A percentile compares a stretch with the other conserved stretches of the same genome.
Conservation (phyloP, 1,139 yeast genomes). For the Meyerozyma athensensis region DNA sequence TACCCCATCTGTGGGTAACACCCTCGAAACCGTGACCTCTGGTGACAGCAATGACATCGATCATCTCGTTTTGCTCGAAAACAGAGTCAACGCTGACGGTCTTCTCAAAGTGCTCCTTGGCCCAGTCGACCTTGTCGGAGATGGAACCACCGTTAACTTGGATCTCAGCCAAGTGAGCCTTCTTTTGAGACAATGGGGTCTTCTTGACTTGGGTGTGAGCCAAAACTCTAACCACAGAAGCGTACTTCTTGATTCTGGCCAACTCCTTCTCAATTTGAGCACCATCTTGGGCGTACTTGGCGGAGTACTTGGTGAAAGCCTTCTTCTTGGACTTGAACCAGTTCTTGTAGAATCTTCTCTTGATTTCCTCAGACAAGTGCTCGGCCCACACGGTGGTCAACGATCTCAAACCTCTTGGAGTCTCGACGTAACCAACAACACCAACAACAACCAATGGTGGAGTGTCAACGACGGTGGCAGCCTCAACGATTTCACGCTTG, state of each 20-base stretch:
- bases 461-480: conserved; percentile 98
- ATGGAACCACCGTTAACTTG: conserved; percentile 99
- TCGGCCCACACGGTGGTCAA: conserved; percentile 99
- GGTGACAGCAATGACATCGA: conserved; percentile 98
- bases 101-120: conserved; percentile 98
- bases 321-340: conserved; percentile 99
- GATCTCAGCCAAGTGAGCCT: conserved; percentile 99
- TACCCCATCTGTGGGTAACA: conserved; percentile 99
- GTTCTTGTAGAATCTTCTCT: conserved; percentile 99
- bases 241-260: conserved; percentile 98
- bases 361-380: conserved; percentile 98
- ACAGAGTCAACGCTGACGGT: conserved; percentile 94
- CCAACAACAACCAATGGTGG: conserved; percentile 99
- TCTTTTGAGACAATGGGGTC: conserved; percentile 99
- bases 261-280: conserved; percentile 91
- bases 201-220: conserved; percentile 99
- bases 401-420: conserved; percentile 99
- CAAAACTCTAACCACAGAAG: conserved; percentile 96
- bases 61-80: conserved; percentile 97
- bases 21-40: conserved; percentile 99
- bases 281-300: conserved; percentile 93
- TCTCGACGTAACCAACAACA: conserved; percentile 99
- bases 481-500: conserved; percentile 99
- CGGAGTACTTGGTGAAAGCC: conserved; percentile 99
- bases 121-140: conserved; percentile 98